phyloP scores from a whole-genome alignment of 2,329 filamentous ascomycete species.

The Capronia epimyces region DNA sequence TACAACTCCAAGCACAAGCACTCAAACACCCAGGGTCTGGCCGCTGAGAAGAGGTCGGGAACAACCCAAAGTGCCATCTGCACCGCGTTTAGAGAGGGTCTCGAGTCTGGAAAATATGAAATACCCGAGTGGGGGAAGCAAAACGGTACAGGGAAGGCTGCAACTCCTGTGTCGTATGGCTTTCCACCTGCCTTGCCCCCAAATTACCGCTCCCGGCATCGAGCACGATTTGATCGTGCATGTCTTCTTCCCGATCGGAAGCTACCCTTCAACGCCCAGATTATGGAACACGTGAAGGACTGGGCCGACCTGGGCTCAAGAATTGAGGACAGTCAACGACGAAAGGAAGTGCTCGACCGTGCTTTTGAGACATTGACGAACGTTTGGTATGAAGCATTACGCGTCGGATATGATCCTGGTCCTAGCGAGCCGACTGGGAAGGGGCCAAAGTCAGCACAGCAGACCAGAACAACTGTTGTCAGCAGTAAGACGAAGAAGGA shows the following conservation, averaged over 20 bases:
- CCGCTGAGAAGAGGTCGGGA: no score
- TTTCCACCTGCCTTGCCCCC: constrained; percentile 4
- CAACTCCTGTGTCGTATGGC: neutral
- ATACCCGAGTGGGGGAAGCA: neutral
- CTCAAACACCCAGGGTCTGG: no score
- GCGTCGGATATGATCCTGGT: constrained; percentile 15
- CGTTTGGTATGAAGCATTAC: constrained; percentile 24
- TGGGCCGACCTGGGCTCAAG: constrained; percentile 21
- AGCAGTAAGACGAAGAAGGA: neutral
- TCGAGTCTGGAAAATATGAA: neutral
- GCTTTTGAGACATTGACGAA: constrained; percentile 22
- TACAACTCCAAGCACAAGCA: no score
- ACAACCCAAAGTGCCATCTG: neutral
- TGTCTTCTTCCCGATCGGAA: constrained; percentile 14
- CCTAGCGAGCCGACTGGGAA: neutral
- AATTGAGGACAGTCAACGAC: constrained; percentile 18
- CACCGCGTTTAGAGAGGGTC: neutral
- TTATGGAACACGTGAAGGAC: constrained; percentile 20
- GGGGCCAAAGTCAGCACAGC: neutral
- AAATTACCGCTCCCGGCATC: neutral
- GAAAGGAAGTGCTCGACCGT: constrained; percentile 19
- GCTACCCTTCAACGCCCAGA: constrained; percentile 17
- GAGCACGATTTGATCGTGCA: constrained; percentile 7
- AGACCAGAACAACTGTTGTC: neutral
- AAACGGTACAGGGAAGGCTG: neutral